A percentile compares a stretch with the other conserved stretches of the same genome.
Conservation (phyloP, 768 basidiomycete genomes). For the Mycena kentingensis region DNA sequence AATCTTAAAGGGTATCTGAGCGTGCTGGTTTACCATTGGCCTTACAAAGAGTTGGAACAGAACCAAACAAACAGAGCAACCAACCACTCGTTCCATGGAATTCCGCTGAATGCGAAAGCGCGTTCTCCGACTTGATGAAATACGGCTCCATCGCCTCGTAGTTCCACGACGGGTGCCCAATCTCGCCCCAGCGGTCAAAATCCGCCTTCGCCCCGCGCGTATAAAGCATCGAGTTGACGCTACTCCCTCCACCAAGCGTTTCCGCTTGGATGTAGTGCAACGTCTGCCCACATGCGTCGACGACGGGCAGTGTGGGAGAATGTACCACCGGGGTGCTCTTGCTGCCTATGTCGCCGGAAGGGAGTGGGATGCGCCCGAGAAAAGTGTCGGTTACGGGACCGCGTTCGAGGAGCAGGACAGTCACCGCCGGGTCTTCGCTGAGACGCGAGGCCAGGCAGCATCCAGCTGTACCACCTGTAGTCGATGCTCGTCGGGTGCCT, state of each 20-base stretch:
- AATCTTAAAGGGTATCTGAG: not conserved
- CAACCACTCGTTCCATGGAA: not conserved
- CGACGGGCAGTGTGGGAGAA: conserved; percentile 2
- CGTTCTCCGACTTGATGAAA: conserved; percentile 14
- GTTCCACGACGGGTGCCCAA: conserved; percentile 15
- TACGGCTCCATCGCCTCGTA: conserved; percentile 12
- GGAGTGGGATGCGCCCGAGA: conserved; percentile 34
- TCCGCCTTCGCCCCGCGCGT: conserved; percentile 14
- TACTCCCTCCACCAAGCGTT: conserved; percentile 10
- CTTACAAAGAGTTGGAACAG: not conserved
- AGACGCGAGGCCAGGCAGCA: conserved; percentile 43
- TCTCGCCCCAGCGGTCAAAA: conserved; percentile 17
- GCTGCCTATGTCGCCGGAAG: conserved; percentile 27
- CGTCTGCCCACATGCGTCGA: too few species aligned
- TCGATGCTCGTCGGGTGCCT: not conserved
- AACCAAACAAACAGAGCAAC: not conserved
- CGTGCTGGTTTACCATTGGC: too few species aligned
- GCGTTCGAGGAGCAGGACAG: conserved; percentile 40
- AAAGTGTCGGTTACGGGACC: conserved; percentile 33
- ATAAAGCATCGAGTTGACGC: conserved; percentile 13
- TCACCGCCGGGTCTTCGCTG: conserved; percentile 30
- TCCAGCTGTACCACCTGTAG: conserved; percentile 40
- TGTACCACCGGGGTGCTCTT: conserved; percentile 6
- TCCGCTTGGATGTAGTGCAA: conserved; percentile 1
- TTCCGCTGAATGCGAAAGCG: conserved; percentile 4